Evolutionary conservation across 306 rosid genomes (phyloP).

Genomic region (Parietaria judaica): DNA sequence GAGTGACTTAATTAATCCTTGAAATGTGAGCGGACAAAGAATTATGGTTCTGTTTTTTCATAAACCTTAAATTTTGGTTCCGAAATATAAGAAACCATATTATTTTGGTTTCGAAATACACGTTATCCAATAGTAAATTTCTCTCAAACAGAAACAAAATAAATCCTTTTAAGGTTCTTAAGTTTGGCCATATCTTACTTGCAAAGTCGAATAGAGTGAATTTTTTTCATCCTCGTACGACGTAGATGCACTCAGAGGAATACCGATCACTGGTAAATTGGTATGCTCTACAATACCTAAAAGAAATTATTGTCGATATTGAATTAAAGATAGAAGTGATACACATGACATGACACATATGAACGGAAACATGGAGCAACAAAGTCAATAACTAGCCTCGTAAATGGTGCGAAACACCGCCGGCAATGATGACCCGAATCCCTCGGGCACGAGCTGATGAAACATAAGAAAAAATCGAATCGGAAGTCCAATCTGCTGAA

Average conservation of each 20-base stretch:
- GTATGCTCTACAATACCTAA: conserved; percentile 90
- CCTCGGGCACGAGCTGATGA: conserved; percentile 57
- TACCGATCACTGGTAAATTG: conserved; percentile 73
- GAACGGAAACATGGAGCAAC: background rate
- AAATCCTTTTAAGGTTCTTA: background rate
- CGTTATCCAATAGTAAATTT: background rate
- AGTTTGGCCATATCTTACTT: conserved; percentile 32
- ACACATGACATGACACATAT: background rate
- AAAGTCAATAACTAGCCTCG: conserved; percentile 42
- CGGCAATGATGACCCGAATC: conserved; percentile 77
- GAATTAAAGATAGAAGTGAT: too few species aligned
- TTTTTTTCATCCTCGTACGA: conserved; percentile 51
- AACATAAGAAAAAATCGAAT: conserved; percentile 72
- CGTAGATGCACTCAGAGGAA: conserved; percentile 82
- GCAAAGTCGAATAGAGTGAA: conserved; percentile 83
- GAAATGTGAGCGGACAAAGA: too few species aligned
- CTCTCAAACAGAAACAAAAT: background rate
- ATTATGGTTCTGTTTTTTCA: too few species aligned
- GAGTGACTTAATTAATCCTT: too few species aligned
- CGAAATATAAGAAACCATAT: too few species aligned
- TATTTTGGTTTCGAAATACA: too few species aligned
- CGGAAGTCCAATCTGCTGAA: conserved; percentile 89
- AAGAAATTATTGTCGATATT: background rate
- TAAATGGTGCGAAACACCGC: conserved; percentile 93
- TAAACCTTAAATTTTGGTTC: too few species aligned